Evolutionary conservation across 768 basidiomycete species (phyloP).

Genomic region (Lactarius trivialis): DNA sequence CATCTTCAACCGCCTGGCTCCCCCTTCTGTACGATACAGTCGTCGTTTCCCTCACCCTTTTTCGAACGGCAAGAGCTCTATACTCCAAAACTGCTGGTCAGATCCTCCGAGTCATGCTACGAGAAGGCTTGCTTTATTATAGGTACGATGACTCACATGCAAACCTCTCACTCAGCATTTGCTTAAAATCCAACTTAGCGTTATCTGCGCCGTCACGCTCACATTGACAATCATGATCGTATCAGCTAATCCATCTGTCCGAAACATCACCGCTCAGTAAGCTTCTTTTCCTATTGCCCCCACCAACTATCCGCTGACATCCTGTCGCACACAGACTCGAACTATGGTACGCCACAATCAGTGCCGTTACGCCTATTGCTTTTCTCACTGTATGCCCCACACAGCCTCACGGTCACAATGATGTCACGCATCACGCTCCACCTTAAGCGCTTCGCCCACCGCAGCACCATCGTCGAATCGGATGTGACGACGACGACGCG

Average conservation of each 20-base stretch:
- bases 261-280: conserved; percentile 35
- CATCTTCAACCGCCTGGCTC: conserved; percentile 37
- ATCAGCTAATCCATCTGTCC: conserved; percentile 27
- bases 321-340: background rate
- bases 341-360: conserved; percentile 5
- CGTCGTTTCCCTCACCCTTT: conserved; percentile 32
- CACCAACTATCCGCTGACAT: background rate
- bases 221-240: conserved; percentile 36
- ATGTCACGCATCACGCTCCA: conserved; percentile 64
- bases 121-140: conserved; percentile 15
- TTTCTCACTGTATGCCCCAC: background rate
- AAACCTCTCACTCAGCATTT: background rate
- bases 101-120: conserved; percentile 12
- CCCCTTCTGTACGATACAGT: conserved; percentile 37
- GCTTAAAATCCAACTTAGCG: conserved; percentile 23
- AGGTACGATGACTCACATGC: background rate
- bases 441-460: conserved; percentile 30
- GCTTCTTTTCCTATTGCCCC: background rate
- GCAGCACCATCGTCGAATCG: conserved; percentile 23
- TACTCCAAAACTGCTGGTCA: background rate
- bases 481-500: no score
- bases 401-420: conserved; percentile 44
- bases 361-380: no score
- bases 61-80: conserved; percentile 25
- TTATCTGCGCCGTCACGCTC: conserved; percentile 36